These are phyloP conservation scores for Aspergillus saccharolyticus DNA, from an alignment of 495 filamentous ascomycete species.

Conservation along the genomic window DNA sequence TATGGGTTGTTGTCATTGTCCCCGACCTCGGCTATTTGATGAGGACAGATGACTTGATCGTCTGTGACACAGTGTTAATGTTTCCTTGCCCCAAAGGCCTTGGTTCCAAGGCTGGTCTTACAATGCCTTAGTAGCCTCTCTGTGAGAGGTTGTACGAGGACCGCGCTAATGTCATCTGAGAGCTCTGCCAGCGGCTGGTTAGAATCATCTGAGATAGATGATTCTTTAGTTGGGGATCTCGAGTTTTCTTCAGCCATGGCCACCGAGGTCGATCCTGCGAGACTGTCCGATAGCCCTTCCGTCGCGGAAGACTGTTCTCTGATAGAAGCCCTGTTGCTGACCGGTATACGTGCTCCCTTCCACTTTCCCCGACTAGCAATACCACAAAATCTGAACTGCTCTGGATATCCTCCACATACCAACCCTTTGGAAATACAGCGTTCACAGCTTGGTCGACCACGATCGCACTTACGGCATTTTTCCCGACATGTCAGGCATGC, in stretches of 20 bases:
- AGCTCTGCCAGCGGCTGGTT: conserved; percentile 1
- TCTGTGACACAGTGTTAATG: conserved; percentile 20
- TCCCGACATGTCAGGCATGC: conserved; percentile 31
- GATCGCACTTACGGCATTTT: conserved; percentile 32
- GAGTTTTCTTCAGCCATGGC: background rate
- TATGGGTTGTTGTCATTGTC: conserved; percentile 30
- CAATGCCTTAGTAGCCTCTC: conserved; percentile 4
- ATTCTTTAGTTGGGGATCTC: background rate
- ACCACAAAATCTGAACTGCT: conserved; percentile 38
- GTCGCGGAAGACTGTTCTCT: background rate
- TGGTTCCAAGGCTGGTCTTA: conserved; percentile 19
- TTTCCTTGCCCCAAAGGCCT: background rate
- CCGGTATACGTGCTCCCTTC: conserved; percentile 24
- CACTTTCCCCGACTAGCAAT: conserved; percentile 36
- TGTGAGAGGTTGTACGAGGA: background rate
- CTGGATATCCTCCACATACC: conserved; percentile 35
- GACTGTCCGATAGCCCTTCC: background rate
- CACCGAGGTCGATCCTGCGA: conserved; percentile 1
- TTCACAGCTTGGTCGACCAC: conserved; percentile 22
- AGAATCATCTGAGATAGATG: background rate
- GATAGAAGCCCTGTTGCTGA: background rate
- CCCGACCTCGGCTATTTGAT: conserved; percentile 31
- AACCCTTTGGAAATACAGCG: conserved; percentile 28
- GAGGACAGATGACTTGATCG: conserved; percentile 32
- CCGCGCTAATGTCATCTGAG: conserved; percentile 5